Evolutionary conservation across 306 rosid species (phyloP).

Genomic region (Lupinus albus): DNA sequence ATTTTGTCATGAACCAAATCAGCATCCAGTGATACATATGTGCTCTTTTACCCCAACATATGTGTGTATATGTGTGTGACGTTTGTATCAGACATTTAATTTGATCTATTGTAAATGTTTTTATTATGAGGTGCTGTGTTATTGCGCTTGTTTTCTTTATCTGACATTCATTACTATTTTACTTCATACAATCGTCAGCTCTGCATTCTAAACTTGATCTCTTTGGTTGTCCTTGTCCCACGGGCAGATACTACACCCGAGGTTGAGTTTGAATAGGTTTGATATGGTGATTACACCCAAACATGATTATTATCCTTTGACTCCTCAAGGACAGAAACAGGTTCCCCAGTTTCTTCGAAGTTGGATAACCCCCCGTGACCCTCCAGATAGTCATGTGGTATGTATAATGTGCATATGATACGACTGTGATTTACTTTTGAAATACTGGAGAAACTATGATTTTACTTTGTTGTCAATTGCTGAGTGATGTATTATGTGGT

Average conservation of each 20-base stretch:
- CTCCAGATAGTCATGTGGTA: slow-evolving; percentile 89
- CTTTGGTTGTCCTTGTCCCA: slow-evolving; percentile 14
- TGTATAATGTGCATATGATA: slow-evolving; percentile 40
- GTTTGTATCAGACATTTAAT: background rate
- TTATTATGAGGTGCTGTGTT: slow-evolving; percentile 17
- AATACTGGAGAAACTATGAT: slow-evolving; percentile 14
- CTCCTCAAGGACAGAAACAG: slow-evolving; percentile 70
- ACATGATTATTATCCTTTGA: slow-evolving; percentile 92
- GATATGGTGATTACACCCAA: slow-evolving; percentile 87
- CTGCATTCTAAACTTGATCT: slow-evolving; percentile 32
- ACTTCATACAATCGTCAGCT: background rate
- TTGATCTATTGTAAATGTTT: slow-evolving; percentile 4
- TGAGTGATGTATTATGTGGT: background rate
- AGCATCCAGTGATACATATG: slow-evolving; percentile 5
- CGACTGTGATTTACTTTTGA: background rate
- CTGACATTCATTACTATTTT: slow-evolving; percentile 6
- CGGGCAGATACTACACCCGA: slow-evolving; percentile 66
- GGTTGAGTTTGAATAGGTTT: slow-evolving; percentile 72
- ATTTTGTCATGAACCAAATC: slow-evolving; percentile 24
- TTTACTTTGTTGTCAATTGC: too few species aligned
- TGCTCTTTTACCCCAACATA: background rate
- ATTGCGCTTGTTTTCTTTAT: slow-evolving; percentile 9
- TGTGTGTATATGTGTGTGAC: too few species aligned
- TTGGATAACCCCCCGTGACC: slow-evolving; percentile 93
- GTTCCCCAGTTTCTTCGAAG: slow-evolving; percentile 72